Evolutionary conservation across 163 green algal species (phyloP), one percentile per base, ranked within the genome.

Genomic region (Dunaliella salina): DNA sequence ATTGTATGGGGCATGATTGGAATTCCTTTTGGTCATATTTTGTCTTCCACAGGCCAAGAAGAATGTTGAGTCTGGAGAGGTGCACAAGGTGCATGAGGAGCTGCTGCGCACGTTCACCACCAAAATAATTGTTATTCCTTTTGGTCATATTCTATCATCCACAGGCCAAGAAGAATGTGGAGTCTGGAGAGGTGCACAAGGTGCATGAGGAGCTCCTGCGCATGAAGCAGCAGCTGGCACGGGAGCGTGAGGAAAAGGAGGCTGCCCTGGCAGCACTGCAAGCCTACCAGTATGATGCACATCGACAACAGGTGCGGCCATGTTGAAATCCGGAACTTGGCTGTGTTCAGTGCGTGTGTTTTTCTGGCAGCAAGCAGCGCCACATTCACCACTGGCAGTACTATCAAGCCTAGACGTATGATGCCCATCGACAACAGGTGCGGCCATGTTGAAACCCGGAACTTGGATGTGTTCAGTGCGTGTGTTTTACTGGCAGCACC

Each of bases 101-200:
- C n/a, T 89, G 1, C 35, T 30, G 33, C 30, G 35, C 30, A 24
- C 63, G 79, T 20, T 81, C 13, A 75, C 35, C 78, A 40, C 25
- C 78, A 40, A 0, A 33, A 32, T 26, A 50, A 26, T 4, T 0
- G 15, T 34, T n/a, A n/a, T n/a, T n/a, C n/a, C n/a, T n/a, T n/a
- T n/a, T n/a, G n/a, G n/a, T n/a, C n/a, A n/a, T n/a, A n/a, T n/a
- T n/a, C n/a, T 33, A 4, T 33, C 25, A 1, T 25, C 13, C 30
- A 32, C 86, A 94, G 91, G 91, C 92, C 35, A 91, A 90, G 81
- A 89, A 88, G 67, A 95, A 95, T 80, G 85, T 90, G 26, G 90
- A 93, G 85, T 91, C 87, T 79, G 88, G 88, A 59, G 88, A 91
- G 79, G 88, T 91, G 18, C 90, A 92, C 85, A 90, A 91, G 81